Evolutionary conservation across 1,139 yeast species (phyloP), one percentile per base, ranked within the genome.

Genomic region (Candida pseudocylindracea): DNA sequence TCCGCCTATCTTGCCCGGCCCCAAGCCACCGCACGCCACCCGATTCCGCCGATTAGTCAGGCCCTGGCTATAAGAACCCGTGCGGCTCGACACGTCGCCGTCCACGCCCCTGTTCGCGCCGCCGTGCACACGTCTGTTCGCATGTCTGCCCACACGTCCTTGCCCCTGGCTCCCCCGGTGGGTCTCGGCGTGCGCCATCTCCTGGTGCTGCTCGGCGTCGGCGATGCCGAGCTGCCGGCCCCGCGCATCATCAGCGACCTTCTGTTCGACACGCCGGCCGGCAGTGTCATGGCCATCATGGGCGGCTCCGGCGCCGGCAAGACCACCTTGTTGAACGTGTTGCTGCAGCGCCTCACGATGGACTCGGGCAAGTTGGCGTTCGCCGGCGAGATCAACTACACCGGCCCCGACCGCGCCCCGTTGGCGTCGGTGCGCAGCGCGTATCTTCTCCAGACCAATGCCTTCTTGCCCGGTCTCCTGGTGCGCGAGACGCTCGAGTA

Each of bases 241-340:
- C 20, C 20, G 20, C 20, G 20, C 20, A 57, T 60, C 26, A 42
- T 60, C 12, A 49, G 58, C 36, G 50, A 65, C 35, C 54, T 74
- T 29, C 63, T 72, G 2, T 63, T 74, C 38, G 67, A 68, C 34
- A 55, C 75, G 9, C 62, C 65, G 0, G 42, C 57, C 2, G 71
- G 67, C 29, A 56, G 62, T 32, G 51, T 66, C 39, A 60, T 85
- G 48, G 96, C 98, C 1, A 83, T 88, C 29, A 80, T 88, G 93
- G 98, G 98, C 30, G 95, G 95, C 3, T 83, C 91, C 0, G 93
- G 93, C 0, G 69, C 83, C 7, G 93, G 93, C 5, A 81, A 81
- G 45, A 81, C 93, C 0, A 78, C 93, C 0, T 48, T 81, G 30
- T 54, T 81, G 27, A 80, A 81, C 42, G 67, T 72, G 1, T 50